Evolutionary conservation across 768 basidiomycete species (phyloP), one percentile per base, ranked within the genome.

Genomic region (Brasilioporus rufonigricans): DNA sequence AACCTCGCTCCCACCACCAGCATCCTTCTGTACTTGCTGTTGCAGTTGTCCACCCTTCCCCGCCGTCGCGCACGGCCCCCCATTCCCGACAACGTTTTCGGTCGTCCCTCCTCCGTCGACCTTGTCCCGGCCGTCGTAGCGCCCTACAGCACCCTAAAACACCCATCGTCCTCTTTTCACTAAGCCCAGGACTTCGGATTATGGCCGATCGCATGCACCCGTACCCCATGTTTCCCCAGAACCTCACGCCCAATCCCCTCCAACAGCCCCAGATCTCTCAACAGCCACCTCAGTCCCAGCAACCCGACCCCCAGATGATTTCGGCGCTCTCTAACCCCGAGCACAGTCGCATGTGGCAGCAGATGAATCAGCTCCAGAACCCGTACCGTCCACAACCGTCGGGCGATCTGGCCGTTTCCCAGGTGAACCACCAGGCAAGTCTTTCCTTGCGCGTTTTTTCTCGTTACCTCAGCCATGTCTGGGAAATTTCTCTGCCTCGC

Each of bases 201-300:
- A 84, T 85, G 84, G 82, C 84, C 67, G 83, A 86, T 80, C 82
- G 80, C 69, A 66, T 76, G 48, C 65, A 76, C 63, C 77, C 76
- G 70, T 85, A 83, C 68, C 58, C 75, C 61, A 81, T 86, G 79
- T 71, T 81, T 43, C 70, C 80, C 55, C 70, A 66, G 61, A 76
- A 72, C 69, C 80, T 83, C 70, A 74, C 73, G 54, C 69, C 74
- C 52, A 71, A 60, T 54, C 68, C 80, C 61, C 72, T 76, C 31
- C 72, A 71, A 33, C 73, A 75, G 51, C 69, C 76, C 50, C 72
- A 74, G 57, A 74, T 75, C 58, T 71, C 73, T 45, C 76, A 77
- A 54, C 76, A 80, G 56, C 68, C 66, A 31, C 78, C 74, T 32
- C 80, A 78, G 48, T 76, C 77, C 51, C 75, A 74, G 23, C 73